These are phyloP conservation scores for Phialocephala subalpina DNA, from an alignment of 2,329 filamentous ascomycete genomes.

Conservation along the genomic window DNA sequence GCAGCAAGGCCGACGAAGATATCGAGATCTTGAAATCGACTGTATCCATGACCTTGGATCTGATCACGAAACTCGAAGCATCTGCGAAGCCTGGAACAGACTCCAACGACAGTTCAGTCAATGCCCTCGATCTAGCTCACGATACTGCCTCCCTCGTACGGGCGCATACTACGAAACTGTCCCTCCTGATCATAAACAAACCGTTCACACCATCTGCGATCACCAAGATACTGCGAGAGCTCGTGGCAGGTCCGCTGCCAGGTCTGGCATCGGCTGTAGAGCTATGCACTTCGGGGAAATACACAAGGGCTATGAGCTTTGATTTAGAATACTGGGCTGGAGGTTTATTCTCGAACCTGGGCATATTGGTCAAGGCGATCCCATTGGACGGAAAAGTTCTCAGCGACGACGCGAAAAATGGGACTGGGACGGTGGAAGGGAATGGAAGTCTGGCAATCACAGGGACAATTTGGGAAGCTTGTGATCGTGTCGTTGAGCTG, in stretches of 20 bases:
- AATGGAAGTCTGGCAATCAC: conserved; percentile 70
- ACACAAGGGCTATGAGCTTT: conserved; percentile 68
- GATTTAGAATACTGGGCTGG: conserved; percentile 69
- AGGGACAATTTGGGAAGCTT: conserved; percentile 83
- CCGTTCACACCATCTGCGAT: conserved; percentile 86
- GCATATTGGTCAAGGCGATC: conserved; percentile 66
- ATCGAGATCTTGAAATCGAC: conserved; percentile 37
- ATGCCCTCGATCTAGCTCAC: conserved; percentile 73
- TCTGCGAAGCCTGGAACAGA: conserved; percentile 22
- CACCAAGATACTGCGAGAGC: conserved; percentile 71
- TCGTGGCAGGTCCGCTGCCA: conserved; percentile 77
- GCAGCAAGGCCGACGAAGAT: conserved; percentile 27
- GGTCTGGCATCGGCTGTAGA: conserved; percentile 76
- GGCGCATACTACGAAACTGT: conserved; percentile 87
- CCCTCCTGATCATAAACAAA: conserved; percentile 83
- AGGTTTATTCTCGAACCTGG: conserved; percentile 69
- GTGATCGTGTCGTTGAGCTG: conserved; percentile 74
- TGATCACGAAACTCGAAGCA: conserved; percentile 39
- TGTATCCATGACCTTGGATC: conserved; percentile 32
- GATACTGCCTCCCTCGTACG: conserved; percentile 77
- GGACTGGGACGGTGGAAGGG: conserved; percentile 45
- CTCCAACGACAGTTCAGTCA: conserved; percentile 42
- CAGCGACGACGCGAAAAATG: conserved; percentile 55
- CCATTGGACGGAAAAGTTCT: conserved; percentile 64
- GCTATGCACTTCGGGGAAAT: conserved; percentile 65